Percentiles rank a stretch among this genome's conserved stretches.
Evolutionary conservation across 768 basidiomycete species (phyloP).

Genomic region (Russula sp.): DNA sequence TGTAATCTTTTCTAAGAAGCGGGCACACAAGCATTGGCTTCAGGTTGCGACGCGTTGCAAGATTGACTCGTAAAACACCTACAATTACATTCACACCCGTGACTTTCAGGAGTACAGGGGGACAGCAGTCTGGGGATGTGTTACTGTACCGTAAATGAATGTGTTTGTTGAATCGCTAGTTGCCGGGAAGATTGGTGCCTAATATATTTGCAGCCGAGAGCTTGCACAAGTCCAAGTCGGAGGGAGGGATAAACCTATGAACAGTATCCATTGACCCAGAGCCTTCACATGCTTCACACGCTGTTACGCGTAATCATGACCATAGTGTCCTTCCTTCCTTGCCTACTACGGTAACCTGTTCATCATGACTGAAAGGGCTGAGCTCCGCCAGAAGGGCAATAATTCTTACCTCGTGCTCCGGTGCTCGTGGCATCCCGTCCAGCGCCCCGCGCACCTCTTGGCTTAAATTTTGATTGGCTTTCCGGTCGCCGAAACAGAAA

Average conservation of each 20-base stretch:
- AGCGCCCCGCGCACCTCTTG: constrained; percentile 4
- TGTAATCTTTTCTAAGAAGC: constrained; percentile 33
- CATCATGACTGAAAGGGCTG: neutral
- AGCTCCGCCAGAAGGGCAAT: no score
- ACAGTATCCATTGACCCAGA: neutral
- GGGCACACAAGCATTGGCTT: constrained; percentile 30
- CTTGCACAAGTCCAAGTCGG: neutral
- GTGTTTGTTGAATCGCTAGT: no score
- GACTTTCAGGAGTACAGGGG: constrained; percentile 19
- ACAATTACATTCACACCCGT: constrained; percentile 33
- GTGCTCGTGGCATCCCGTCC: neutral
- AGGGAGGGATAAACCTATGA: neutral
- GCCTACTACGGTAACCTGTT: neutral
- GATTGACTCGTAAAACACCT: constrained; percentile 33
- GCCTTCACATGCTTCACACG: neutral
- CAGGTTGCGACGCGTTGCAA: constrained; percentile 28
- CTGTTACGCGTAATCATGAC: neutral
- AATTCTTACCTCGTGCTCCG: neutral
- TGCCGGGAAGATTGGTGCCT: no score
- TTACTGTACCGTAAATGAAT: no score
- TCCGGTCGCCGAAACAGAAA: neutral
- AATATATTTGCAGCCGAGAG: neutral
- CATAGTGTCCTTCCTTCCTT: neutral
- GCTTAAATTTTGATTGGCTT: neutral
- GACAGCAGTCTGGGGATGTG: no score